Percentiles rank a stretch among this genome's conserved stretches.
These are phyloP conservation scores for Lophiotrema nucula DNA, from an alignment of 495 filamentous ascomycete species.

Conservation along the genomic window DNA sequence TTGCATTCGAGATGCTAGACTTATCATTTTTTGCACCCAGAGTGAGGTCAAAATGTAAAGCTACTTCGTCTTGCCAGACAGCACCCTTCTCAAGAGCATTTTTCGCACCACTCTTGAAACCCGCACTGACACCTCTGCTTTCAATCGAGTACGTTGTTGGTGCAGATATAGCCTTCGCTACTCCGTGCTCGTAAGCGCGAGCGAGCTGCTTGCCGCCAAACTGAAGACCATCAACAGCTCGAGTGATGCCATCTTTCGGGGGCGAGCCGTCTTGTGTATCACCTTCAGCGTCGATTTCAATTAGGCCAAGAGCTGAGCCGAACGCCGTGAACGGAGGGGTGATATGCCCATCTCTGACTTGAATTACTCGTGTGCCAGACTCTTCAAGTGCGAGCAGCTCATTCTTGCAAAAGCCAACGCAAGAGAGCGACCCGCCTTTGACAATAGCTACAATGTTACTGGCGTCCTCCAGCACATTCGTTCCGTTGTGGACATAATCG, in stretches of 20 bases:
- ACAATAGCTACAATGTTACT: constrained; percentile 43
- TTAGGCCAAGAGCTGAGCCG: constrained; percentile 53
- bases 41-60: constrained; percentile 44
- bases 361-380: constrained; percentile 37
- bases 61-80: constrained; percentile 46
- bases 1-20: constrained; percentile 27
- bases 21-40: constrained; percentile 29
- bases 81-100: constrained; percentile 44
- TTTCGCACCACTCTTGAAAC: constrained; percentile 47
- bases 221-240: constrained; percentile 51
- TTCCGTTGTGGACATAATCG: background rate
- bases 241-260: constrained; percentile 39
- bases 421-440: constrained; percentile 51
- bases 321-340: constrained; percentile 56
- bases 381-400: constrained; percentile 19
- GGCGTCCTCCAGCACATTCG: constrained; percentile 14
- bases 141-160: constrained; percentile 43
- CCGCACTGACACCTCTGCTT: constrained; percentile 49
- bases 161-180: constrained; percentile 51
- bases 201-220: constrained; percentile 48
- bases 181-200: constrained; percentile 49
- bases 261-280: constrained; percentile 49
- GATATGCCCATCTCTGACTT: constrained; percentile 56
- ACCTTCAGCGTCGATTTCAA: constrained; percentile 54
- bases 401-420: constrained; percentile 42